These are phyloP conservation scores for Yamadazyma blattariae DNA, from an alignment of 1,139 yeast species.

Conservation along the genomic window DNA sequence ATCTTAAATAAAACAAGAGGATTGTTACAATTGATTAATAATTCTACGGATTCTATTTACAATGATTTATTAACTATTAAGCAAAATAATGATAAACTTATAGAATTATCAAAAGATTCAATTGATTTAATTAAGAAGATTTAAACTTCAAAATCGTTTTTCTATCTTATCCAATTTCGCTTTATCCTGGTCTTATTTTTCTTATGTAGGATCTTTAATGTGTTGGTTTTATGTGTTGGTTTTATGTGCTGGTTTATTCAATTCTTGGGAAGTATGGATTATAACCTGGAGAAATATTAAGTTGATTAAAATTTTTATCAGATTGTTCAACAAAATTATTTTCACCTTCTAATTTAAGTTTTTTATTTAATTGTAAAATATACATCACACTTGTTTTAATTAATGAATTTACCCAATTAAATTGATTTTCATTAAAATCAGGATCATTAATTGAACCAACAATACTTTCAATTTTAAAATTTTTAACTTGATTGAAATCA, in stretches of 20 bases:
- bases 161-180: no score
- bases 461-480: conserved; percentile 9
- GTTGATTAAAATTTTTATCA: no score
- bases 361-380: conserved; percentile 2
- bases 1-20: conserved; percentile 14
- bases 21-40: conserved; percentile 13
- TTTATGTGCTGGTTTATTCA: no score
- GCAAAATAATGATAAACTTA: conserved; percentile 10
- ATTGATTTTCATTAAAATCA: conserved; percentile 10
- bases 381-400: conserved; percentile 27
- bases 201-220: no score
- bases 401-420: conserved; percentile 22
- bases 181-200: no score
- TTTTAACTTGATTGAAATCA: conserved; percentile 13
- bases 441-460: no score
- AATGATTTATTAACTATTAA: conserved; percentile 11
- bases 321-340: no score
- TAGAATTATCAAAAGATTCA: conserved; percentile 4
- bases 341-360: no score
- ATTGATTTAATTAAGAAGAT: conserved; percentile 7
- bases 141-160: no score
- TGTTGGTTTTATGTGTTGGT: no score
- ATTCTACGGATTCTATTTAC: conserved; percentile 12
- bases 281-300: conserved; percentile 22
- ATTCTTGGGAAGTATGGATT: conserved; percentile 40